A percentile compares a stretch with the other conserved stretches of the same genome.
Conservation (phyloP, 805 yeast species). For the Kazachstania africana region DNA sequence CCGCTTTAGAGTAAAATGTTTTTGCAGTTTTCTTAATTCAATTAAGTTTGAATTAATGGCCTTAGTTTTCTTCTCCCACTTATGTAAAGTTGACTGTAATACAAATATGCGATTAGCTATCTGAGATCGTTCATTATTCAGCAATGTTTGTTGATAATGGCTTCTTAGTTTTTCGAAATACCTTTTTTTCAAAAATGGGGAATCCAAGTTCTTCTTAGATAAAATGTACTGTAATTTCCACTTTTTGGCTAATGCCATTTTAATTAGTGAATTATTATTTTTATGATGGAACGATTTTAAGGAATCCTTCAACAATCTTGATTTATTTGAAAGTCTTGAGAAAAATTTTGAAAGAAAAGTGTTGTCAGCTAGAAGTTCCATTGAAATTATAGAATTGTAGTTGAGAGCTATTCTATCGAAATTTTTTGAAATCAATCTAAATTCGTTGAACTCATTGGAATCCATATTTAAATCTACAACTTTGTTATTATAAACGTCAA, state of each 20-base stretch:
- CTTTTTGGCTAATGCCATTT: too few species aligned
- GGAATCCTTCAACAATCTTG: too few species aligned
- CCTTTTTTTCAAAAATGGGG: too few species aligned
- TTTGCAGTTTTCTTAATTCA: constrained; percentile 3
- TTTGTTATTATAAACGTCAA: background rate
- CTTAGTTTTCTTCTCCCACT: background rate
- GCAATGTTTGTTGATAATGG: too few species aligned
- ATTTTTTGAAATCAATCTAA: constrained; percentile 8
- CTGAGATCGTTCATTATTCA: constrained; percentile 10
- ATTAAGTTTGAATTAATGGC: background rate
- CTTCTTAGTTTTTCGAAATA: too few species aligned
- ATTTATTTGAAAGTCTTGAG: too few species aligned
- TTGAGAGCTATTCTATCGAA: constrained; percentile 12
- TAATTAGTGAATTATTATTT: too few species aligned
- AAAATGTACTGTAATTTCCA: too few species aligned
- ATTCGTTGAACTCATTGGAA: constrained; percentile 8
- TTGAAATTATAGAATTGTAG: constrained; percentile 9
- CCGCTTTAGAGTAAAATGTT: constrained; percentile 5
- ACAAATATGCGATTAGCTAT: constrained; percentile 3
- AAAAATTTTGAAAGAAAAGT: constrained; percentile 12
- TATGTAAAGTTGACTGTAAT: constrained; percentile 3
- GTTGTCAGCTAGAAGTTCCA: constrained; percentile 15
- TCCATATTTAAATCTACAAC: background rate
- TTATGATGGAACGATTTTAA: too few species aligned
- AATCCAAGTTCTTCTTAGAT: too few species aligned